Evolutionary conservation across 1,139 yeast species (phyloP).

Genomic region (Zygosaccharomyces sapae): DNA sequence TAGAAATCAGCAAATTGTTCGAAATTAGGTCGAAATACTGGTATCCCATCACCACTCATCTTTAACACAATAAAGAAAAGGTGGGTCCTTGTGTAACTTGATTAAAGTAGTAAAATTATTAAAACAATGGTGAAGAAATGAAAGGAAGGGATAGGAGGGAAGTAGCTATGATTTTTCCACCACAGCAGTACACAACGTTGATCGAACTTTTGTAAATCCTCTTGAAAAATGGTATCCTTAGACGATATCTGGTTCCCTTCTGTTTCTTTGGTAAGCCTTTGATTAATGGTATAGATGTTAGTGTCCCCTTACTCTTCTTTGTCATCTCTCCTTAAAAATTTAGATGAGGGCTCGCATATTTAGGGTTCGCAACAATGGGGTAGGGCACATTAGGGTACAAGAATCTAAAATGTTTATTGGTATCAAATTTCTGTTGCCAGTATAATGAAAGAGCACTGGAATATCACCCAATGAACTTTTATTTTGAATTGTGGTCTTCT

Average conservation of each 20-base stretch:
- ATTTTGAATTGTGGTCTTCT: too few species aligned
- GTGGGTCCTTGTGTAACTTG: too few species aligned
- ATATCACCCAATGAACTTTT: too few species aligned
- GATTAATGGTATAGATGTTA: constrained; percentile 8
- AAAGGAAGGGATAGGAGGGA: too few species aligned
- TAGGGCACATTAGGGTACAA: constrained; percentile 2
- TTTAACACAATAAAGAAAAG: constrained; percentile 38
- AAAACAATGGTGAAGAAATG: too few species aligned
- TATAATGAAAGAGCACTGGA: too few species aligned
- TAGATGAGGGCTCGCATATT: constrained; percentile 2
- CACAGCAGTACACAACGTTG: neutral
- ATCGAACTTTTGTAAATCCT: neutral
- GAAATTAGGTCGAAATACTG: constrained; percentile 57
- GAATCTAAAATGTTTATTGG: neutral
- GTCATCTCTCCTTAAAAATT: constrained; percentile 15
- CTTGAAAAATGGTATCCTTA: too few species aligned
- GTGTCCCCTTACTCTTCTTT: constrained; percentile 12
- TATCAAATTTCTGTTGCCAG: too few species aligned
- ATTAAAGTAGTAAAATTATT: too few species aligned
- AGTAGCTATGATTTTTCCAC: too few species aligned
- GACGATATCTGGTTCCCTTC: too few species aligned
- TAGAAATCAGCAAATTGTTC: constrained; percentile 66
- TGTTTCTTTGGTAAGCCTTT: neutral
- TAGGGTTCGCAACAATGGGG: neutral
- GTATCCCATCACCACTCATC: constrained; percentile 47